Evolutionary conservation across 2,329 filamentous ascomycete species (phyloP), one percentile per base, ranked within the genome.

Genomic region (Colletotrichum cuscutae): DNA sequence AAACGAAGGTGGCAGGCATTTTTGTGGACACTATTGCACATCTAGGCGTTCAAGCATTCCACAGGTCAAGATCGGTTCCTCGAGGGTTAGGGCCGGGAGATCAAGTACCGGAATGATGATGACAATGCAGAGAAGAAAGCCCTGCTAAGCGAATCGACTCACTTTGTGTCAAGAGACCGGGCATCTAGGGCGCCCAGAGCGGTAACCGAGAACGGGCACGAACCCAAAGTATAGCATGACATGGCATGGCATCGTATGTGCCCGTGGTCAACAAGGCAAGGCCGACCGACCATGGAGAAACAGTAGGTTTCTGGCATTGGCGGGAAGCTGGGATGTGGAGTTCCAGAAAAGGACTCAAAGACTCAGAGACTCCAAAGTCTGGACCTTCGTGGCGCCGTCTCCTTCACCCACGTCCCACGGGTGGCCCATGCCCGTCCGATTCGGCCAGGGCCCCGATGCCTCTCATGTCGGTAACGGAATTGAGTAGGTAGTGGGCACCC

Each of bases 381-480:
- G 42, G 62, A 46, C 61, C 37, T 30, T 37, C 15, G 24, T 57
- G 24, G 62, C 46, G 46, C 46, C 6, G 54, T 7, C 24, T 52
- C 19, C 19, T 49, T 53, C 12, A 30, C 59, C 26, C 26, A n/a
- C 56, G 56, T 54, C 26, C 49, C 46, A 64, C 49, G 19, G 46
- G 49, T 37, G 46, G n/a, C 28, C 26, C 35, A 46, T 54, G 49
- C 46, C 30, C 28, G 54, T 72, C 70, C 49, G 56, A 72, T 72
- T 72, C 66, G 66, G 66, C 49, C 70, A 72, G 60, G 66, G 37
- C 53, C 30, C 66, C 61, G 61, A 71, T 58, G 26, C 49, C 70
- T 71, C 52, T 65, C 60, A 73, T 71, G 61, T 73, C 67, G 67
- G 66, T 65, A 73, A 62, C 32, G 66, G 67, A 52, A 71, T 54